Conservation (phyloP, 139 green algal species). For the Protoeuglena noctilucae region DNA sequence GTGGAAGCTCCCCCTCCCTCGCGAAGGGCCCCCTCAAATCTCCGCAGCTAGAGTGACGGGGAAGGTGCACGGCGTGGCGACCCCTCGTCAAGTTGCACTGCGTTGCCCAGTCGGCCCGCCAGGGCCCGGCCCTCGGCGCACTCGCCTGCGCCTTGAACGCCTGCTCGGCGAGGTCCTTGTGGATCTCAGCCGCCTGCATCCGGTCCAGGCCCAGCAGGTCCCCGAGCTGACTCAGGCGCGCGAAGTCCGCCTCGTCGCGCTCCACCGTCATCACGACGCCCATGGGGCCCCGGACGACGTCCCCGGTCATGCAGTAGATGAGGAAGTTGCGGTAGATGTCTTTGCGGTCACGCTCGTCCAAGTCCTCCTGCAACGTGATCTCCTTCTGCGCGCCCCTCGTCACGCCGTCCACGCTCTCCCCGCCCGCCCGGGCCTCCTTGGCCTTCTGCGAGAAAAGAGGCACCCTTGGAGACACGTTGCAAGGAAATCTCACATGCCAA, state of each 20-base stretch:
- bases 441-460: no score
- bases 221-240: slow-evolving; percentile 3
- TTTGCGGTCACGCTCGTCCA: slow-evolving; percentile 2
- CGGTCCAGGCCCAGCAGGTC: slow-evolving; percentile 1
- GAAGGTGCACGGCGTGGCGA: no score
- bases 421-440: no score
- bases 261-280: not conserved
- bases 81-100: no score
- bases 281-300: slow-evolving; percentile 1
- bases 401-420: not conserved
- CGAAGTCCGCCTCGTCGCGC: slow-evolving; percentile 3
- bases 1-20: no score
- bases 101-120: no score
- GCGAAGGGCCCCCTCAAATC: no score
- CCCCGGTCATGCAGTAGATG: slow-evolving; percentile 1
- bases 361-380: slow-evolving; percentile 5
- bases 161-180: slow-evolving; percentile 6
- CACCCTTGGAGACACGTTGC: no score
- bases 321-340: slow-evolving; percentile 6
- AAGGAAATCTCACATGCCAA: no score
- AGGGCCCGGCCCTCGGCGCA: no score
- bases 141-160: slow-evolving; percentile 5
- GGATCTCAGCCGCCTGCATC: not conserved
- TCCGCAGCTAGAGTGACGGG: no score
- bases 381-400: slow-evolving; percentile 1